phyloP scores from a whole-genome alignment of 192 early-diverging fungal genomes.

The Podila horticola region DNA sequence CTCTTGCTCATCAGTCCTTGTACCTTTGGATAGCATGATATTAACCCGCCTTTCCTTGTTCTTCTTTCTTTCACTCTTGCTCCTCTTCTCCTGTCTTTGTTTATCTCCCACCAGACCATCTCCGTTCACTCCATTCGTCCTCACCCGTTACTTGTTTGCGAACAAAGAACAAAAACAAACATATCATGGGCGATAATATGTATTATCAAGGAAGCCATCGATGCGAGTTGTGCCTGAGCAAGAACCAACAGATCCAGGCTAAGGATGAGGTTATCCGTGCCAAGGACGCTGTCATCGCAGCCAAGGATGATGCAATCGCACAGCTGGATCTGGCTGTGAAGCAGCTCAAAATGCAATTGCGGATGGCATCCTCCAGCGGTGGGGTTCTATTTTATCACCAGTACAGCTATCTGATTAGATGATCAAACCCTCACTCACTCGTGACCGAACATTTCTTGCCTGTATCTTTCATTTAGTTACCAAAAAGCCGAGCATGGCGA shows the following conservation, averaged over 20 bases:
- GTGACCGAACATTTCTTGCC: no score
- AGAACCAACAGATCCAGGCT: conserved; percentile 23
- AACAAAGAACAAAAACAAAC: background rate
- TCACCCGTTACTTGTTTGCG: background rate
- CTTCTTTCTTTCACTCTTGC: background rate
- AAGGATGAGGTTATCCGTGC: conserved; percentile 41
- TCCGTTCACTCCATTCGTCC: background rate
- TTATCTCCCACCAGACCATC: no score
- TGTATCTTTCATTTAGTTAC: background rate
- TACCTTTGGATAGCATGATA: no score
- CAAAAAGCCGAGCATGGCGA: conserved; percentile 29
- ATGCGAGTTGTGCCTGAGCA: conserved; percentile 26
- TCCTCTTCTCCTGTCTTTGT: background rate
- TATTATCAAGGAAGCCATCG: background rate
- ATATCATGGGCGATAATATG: background rate
- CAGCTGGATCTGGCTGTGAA: conserved; percentile 34
- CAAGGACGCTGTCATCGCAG: conserved; percentile 35
- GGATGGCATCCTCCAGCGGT: background rate
- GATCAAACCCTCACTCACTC: no score
- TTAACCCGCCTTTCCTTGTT: background rate
- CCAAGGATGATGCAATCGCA: conserved; percentile 32
- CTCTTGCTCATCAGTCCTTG: no score
- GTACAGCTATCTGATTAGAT: no score
- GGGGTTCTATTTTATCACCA: no score
- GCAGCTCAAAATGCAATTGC: conserved; percentile 24